Conservation (phyloP, 345 rosid genomes). For the Hibiscus syriacus region DNA sequence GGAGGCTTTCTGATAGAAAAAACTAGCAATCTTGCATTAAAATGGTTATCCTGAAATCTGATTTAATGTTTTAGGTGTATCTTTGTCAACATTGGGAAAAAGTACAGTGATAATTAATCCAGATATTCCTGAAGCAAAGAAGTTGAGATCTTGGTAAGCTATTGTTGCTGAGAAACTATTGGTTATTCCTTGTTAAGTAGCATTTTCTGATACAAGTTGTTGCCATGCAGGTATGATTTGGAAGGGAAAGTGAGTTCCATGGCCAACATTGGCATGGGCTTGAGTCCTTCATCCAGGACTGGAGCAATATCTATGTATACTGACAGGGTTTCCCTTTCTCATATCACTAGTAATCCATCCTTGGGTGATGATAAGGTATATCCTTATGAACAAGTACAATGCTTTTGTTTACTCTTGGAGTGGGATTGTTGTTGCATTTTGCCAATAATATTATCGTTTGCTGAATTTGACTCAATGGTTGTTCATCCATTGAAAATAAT, state of each 20-base stretch:
- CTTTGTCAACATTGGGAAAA: constrained; percentile 59
- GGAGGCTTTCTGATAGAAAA: background rate
- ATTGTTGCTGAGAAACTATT: background rate
- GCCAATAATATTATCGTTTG: too few relatives aligned
- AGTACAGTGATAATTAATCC: constrained; percentile 63
- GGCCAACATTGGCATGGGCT: constrained; percentile 61
- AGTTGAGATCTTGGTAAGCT: constrained; percentile 59
- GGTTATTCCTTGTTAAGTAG: background rate
- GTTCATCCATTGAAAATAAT: too few relatives aligned
- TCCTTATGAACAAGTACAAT: too few relatives aligned
- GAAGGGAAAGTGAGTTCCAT: constrained; percentile 76
- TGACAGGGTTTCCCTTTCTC: constrained; percentile 54
- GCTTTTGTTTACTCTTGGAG: too few relatives aligned
- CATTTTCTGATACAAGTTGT: background rate
- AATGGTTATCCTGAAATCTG: background rate
- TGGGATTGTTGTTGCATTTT: too few relatives aligned
- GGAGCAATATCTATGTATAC: constrained; percentile 67
- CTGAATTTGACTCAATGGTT: too few relatives aligned
- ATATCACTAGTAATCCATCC: too few relatives aligned
- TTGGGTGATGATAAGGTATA: constrained; percentile 79
- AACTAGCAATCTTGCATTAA: background rate
- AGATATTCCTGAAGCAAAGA: constrained; percentile 52
- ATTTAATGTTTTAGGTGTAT: constrained; percentile 45
- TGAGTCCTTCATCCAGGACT: constrained; percentile 44
- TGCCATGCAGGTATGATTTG: constrained; percentile 57